phyloP scores from a whole-genome alignment of 805 yeast genomes.

The Candida qinlingensis region DNA sequence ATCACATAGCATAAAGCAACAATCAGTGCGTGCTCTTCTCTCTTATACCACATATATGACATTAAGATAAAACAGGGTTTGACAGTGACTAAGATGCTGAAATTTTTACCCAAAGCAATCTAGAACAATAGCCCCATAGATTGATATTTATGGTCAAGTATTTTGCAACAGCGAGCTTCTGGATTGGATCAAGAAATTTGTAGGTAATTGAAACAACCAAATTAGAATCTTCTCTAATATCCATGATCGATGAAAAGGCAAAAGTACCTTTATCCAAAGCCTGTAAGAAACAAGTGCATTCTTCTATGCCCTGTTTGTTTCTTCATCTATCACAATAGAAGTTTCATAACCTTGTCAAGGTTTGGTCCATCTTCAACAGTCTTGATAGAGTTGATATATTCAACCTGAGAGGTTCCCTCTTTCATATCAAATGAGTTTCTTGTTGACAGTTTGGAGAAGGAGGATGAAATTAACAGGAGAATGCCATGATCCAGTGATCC shows the following conservation, averaged over 20 bases:
- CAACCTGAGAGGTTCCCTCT: constrained; percentile 4
- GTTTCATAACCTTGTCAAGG: constrained; percentile 14
- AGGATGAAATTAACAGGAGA: no score
- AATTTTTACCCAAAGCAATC: constrained; percentile 39
- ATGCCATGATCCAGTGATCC: no score
- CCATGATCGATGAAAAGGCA: constrained; percentile 40
- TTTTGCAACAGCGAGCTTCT: constrained; percentile 45
- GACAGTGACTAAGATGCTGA: constrained; percentile 43
- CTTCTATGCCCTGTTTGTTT: constrained; percentile 36
- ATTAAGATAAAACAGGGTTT: constrained; percentile 47
- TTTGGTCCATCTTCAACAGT: not conserved
- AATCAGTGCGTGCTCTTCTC: constrained; percentile 41
- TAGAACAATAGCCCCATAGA: constrained; percentile 46
- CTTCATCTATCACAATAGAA: constrained; percentile 25
- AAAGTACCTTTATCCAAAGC: constrained; percentile 37
- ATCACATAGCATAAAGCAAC: constrained; percentile 46
- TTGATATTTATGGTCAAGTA: constrained; percentile 37
- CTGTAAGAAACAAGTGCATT: constrained; percentile 33
- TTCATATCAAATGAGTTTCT: constrained; percentile 7
- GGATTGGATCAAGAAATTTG: constrained; percentile 41
- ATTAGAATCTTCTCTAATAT: constrained; percentile 32
- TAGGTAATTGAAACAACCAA: constrained; percentile 26
- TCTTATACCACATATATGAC: constrained; percentile 54
- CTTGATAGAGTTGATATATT: not conserved
- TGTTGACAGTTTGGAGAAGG: not conserved